Evolutionary conservation across 2,329 filamentous ascomycete species (phyloP).

Genomic region (Aphanoascus verrucosus): DNA sequence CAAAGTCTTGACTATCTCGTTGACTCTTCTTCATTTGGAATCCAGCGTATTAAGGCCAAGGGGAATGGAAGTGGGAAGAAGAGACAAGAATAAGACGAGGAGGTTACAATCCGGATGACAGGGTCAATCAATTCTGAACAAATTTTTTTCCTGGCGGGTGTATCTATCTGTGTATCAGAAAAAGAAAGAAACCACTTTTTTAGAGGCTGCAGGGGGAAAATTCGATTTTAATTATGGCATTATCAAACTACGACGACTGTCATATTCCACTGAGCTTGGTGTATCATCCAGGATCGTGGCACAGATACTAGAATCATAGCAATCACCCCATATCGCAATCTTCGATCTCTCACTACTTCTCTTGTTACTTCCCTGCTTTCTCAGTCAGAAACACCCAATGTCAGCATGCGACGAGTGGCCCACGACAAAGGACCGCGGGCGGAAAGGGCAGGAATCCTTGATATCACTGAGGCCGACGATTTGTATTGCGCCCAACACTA

Average conservation of each 20-base stretch:
- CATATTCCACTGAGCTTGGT: not conserved
- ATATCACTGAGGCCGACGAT: too few species aligned
- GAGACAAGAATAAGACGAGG: not conserved
- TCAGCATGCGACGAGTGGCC: too few species aligned
- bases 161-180: not conserved
- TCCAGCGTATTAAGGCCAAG: not conserved
- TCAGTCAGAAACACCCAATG: too few species aligned
- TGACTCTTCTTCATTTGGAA: not conserved
- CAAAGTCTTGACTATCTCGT: constrained; percentile 1
- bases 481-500: too few species aligned
- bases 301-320: not conserved
- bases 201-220: not conserved
- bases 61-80: constrained; percentile 1
- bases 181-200: not conserved
- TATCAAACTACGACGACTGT: not conserved
- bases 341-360: too few species aligned
- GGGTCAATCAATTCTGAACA: not conserved
- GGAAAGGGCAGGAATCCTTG: too few species aligned
- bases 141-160: not conserved
- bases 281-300: not conserved
- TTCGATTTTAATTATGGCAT: constrained; percentile 3
- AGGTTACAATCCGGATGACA: not conserved
- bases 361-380: too few species aligned
- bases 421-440: too few species aligned
- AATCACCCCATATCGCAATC: not conserved